These are phyloP conservation scores for Plenodomus tracheiphilus DNA, from an alignment of 2,329 filamentous ascomycete species.

Conservation along the genomic window DNA sequence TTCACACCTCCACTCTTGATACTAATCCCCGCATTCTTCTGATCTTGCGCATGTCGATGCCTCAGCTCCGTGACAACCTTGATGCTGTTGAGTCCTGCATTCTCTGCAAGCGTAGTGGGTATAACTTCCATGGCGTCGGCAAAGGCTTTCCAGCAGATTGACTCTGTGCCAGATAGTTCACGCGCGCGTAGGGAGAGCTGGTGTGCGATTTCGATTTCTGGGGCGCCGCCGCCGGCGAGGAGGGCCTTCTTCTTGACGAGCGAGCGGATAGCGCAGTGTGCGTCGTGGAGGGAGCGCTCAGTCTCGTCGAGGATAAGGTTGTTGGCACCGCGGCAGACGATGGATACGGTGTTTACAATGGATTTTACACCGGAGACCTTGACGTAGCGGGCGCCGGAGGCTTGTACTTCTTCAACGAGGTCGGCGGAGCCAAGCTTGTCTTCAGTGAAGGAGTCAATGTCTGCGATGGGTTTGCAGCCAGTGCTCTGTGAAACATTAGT, in stretches of 20 bases:
- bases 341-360: slow-evolving; percentile 82
- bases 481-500: slow-evolving; percentile 63
- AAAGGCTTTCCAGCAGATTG: slow-evolving; percentile 99
- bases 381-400: slow-evolving; percentile 86
- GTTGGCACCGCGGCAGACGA: slow-evolving; percentile 94
- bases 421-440: slow-evolving; percentile 96
- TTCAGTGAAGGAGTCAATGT: slow-evolving; percentile 97
- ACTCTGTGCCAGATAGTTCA: slow-evolving; percentile 84
- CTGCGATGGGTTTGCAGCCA: slow-evolving; percentile 97
- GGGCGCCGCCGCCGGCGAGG: slow-evolving; percentile 93
- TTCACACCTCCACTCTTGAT: slow-evolving; percentile 98
- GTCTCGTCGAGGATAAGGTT: slow-evolving; percentile 93
- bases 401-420: slow-evolving; percentile 87
- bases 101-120: slow-evolving; percentile 94
- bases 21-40: slow-evolving; percentile 95
- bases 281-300: slow-evolving; percentile 94
- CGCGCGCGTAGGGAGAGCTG: slow-evolving; percentile 81
- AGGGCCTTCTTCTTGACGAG: slow-evolving; percentile 99
- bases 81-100: slow-evolving; percentile 96
- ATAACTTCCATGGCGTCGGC: slow-evolving; percentile 97
- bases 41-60: slow-evolving; percentile 90
- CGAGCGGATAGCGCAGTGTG: slow-evolving; percentile 95
- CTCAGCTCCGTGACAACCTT: slow-evolving; percentile 96
- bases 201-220: slow-evolving; percentile 94
- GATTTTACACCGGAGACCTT: slow-evolving; percentile 92